Conservation (phyloP, 495 filamentous ascomycete species). For the Pseudoneurospora amorphoporcata region DNA sequence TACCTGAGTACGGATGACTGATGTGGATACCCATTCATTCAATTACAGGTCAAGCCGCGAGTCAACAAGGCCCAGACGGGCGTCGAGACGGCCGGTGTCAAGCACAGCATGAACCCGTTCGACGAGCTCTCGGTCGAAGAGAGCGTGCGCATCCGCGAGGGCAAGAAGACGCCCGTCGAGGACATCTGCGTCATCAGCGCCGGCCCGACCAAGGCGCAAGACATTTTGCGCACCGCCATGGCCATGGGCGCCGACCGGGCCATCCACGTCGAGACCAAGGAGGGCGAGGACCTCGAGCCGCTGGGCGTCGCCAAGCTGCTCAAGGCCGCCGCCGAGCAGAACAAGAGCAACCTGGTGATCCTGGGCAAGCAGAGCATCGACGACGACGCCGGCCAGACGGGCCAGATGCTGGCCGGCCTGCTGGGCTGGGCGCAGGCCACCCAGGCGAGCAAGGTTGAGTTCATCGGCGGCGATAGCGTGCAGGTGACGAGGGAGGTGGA, state of each 20-base stretch:
- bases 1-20: neutral
- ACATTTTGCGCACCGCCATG: conserved; percentile 90
- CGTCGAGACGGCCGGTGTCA: conserved; percentile 83
- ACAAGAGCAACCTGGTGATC: conserved; percentile 84
- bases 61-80: conserved; percentile 94
- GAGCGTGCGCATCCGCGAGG: conserved; percentile 84
- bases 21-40: neutral
- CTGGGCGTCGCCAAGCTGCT: conserved; percentile 85
- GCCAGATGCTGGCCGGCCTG: conserved; percentile 93
- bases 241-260: conserved; percentile 94
- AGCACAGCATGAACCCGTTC: conserved; percentile 98
- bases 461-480: conserved; percentile 49
- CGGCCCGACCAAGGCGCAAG: conserved; percentile 75
- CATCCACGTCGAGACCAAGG: conserved; percentile 71
- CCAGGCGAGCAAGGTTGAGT: conserved; percentile 72
- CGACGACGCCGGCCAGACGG: conserved; percentile 91
- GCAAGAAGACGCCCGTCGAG: conserved; percentile 56
- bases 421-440: conserved; percentile 91
- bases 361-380: conserved; percentile 97
- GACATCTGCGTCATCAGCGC: conserved; percentile 86
- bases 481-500: conserved; percentile 87
- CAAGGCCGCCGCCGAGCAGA: conserved; percentile 59
- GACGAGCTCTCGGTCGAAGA: conserved; percentile 97
- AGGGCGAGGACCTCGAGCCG: conserved; percentile 66
- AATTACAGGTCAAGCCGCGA: conserved; percentile 82